Percentiles rank a stretch among this genome's conserved stretches.
These are phyloP conservation scores for Peniophora sp. DNA, from an alignment of 1,284 basidiomycete genomes.

Conservation along the genomic window DNA sequence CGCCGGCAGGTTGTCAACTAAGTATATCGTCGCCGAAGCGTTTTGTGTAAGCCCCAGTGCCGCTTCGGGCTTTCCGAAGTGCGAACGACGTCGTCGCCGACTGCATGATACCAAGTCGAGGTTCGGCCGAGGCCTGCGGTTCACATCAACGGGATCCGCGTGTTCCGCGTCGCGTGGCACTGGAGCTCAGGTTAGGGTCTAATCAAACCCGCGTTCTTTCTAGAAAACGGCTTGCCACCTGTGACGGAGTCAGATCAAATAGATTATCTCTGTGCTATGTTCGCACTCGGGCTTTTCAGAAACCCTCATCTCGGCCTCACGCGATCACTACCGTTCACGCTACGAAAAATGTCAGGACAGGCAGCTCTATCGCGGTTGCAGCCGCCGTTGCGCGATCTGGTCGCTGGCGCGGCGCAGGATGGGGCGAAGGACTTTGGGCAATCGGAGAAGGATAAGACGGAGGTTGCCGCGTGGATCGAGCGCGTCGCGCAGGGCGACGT, in stretches of 20 bases:
- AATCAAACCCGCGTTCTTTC: no score
- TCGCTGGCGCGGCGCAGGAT: conserved; percentile 39
- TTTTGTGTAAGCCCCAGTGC: no score
- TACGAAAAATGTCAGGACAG: conserved; percentile 48
- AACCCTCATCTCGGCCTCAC: not conserved
- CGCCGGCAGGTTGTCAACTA: not conserved
- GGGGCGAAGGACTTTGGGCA: conserved; percentile 36
- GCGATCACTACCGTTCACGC: not conserved
- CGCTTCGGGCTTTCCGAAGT: no score
- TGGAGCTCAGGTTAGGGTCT: no score
- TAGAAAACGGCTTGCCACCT: no score
- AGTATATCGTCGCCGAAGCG: no score
- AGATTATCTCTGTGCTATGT: not conserved
- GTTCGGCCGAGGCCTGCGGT: no score
- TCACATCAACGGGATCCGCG: no score
- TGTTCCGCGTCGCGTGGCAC: no score
- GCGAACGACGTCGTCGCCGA: no score
- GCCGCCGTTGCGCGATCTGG: conserved; percentile 50
- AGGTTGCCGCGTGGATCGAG: conserved; percentile 63
- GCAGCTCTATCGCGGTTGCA: conserved; percentile 42
- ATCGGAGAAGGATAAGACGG: conserved; percentile 53
- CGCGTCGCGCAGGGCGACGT: conserved; percentile 49
- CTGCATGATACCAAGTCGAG: no score
- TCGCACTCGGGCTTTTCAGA: not conserved
- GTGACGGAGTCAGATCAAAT: no score